Base-by-base conservation (phyloP, 768 basidiomycete species). In the Tylopilus rubrobrunneus region DNA sequence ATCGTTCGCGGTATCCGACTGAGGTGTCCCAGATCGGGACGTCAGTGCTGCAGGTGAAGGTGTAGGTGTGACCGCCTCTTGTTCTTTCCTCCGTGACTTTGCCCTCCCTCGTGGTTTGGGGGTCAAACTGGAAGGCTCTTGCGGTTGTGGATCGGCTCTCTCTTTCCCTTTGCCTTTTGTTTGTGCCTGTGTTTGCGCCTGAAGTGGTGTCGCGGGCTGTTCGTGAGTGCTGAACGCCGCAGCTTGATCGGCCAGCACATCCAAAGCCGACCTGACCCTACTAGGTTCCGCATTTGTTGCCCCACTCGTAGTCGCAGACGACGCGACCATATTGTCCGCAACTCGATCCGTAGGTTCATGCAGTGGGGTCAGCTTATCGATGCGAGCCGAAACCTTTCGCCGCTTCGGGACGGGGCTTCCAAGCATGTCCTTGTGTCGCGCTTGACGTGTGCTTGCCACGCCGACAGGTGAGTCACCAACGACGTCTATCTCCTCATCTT, bases 171-270 rank as follows among this genome's bases (percentile, higher is more conserved):
- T 68, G 7, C 49, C 66, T 55, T 60, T 60, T 4, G 39, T 19
- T 17, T 45, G 53, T 0, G 34, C 37, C 33, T 36, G 53, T 0
- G 37, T 28, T 28, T 49, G 54, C 1, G 45, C 11, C 28, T 55
- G 58, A 15, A 41, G 23, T 17, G 28, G 45, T 19, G 49, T 15
- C 5, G 37, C n/a, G 5, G 57, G 17, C 51, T 62, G 66, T 56
- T 73, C 63, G 62, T 73, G 56, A 59, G 75, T 64, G 66, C 73
- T 68, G 67, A 79, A 79, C 15, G 71, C 80, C 8, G 83, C 83
- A 4, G 87, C 85, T 64, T 88, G 85, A 58, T 87, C 86, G 1
- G 87, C 87, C 33, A 89, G 71, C 8, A 89, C 85, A 60, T 89
- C 86, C 61, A 89, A 70, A 7, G 83, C 87, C 55, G 81, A 80